Percentiles rank a stretch among this genome's conserved stretches.
Evolutionary conservation across 164 flowering plant genomes (phyloP).

Genomic region (Platanus orientalis): DNA sequence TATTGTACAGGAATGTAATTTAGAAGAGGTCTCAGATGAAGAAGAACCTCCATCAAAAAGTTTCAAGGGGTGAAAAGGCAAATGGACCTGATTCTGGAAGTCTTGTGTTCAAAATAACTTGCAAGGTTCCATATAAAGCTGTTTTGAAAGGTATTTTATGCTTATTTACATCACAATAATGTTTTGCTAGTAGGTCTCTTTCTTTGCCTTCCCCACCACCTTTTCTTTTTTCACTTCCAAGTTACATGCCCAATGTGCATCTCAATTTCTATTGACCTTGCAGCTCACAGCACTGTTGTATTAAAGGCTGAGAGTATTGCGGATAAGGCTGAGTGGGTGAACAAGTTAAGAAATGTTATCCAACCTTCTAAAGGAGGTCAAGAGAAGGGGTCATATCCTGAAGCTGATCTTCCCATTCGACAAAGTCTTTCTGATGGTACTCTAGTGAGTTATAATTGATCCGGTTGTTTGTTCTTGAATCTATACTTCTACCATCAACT

Average conservation of each 20-base stretch:
- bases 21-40: too few species aligned
- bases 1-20: too few species aligned
- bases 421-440: conserved; percentile 97
- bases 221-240: not conserved
- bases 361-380: conserved; percentile 61
- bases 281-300: conserved; percentile 89
- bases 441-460: conserved; percentile 47
- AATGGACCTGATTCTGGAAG: conserved; percentile 85
- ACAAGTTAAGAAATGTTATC: conserved; percentile 58
- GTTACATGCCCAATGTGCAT: not conserved
- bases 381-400: conserved; percentile 45
- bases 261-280: conserved; percentile 14
- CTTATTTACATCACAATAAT: not conserved
- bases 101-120: conserved; percentile 79
- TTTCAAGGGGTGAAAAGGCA: too few species aligned
- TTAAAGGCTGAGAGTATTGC: conserved; percentile 86
- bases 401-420: conserved; percentile 54
- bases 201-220: not conserved
- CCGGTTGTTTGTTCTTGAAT: not conserved
- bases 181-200: not conserved
- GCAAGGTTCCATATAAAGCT: conserved; percentile 88
- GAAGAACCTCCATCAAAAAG: too few species aligned
- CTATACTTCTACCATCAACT: not conserved
- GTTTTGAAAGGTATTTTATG: conserved; percentile 69
- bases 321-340: conserved; percentile 87